Evolutionary conservation across 1,284 basidiomycete genomes (phyloP).

Genomic region (Pseudozyma sp.): DNA sequence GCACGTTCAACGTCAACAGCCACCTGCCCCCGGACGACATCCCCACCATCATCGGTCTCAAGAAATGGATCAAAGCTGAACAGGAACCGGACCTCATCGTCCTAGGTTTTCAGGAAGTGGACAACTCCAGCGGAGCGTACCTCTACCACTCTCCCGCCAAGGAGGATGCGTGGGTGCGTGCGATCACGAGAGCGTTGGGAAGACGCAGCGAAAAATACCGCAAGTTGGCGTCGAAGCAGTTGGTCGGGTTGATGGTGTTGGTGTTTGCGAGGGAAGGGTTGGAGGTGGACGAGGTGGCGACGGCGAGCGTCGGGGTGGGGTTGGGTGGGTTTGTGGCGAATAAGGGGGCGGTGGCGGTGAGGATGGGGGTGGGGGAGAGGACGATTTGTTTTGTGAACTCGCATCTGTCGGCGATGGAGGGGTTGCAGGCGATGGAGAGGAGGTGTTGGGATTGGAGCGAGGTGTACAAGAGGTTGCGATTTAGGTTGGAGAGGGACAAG

Average conservation of each 20-base stretch:
- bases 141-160: constrained; percentile 52
- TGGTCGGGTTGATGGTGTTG: constrained; percentile 48
- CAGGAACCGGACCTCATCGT: constrained; percentile 53
- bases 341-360: constrained; percentile 82
- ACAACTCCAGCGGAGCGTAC: constrained; percentile 46
- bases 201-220: constrained; percentile 17
- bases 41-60: constrained; percentile 29
- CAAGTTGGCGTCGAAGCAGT: constrained; percentile 48
- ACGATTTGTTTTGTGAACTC: constrained; percentile 94
- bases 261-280: constrained; percentile 31
- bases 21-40: constrained; percentile 23
- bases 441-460: constrained; percentile 55
- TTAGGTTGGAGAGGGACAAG: constrained; percentile 7
- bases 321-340: constrained; percentile 54
- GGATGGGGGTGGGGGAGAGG: constrained; percentile 88
- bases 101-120: constrained; percentile 53
- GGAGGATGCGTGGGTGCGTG: constrained; percentile 39
- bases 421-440: constrained; percentile 48
- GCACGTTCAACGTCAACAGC: constrained; percentile 49
- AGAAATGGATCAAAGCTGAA: constrained; percentile 42
- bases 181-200: constrained; percentile 29
- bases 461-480: constrained; percentile 45
- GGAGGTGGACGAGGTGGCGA: constrained; percentile 25
- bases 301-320: constrained; percentile 45
- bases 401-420: constrained; percentile 81